Conservation (phyloP, 1,284 basidiomycete species). For the Puccinia triticina region DNA sequence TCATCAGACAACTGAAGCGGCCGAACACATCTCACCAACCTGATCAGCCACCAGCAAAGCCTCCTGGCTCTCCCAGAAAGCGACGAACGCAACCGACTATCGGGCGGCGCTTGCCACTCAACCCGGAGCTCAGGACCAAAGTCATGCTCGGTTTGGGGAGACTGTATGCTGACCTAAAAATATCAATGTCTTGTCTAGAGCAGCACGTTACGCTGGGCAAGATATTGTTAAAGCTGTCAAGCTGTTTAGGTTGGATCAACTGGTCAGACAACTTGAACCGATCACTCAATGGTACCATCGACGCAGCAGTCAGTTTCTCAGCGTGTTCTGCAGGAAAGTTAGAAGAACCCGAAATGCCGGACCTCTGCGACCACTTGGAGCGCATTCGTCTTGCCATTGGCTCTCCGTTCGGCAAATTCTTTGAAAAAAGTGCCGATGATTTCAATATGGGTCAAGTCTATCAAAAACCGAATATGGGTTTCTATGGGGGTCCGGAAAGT, state of each 20-base stretch:
- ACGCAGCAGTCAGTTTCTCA: not conserved
- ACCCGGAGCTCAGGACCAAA: constrained; percentile 27
- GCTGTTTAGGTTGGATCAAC: constrained; percentile 41
- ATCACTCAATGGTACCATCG: constrained; percentile 17
- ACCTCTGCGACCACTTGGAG: constrained; percentile 41
- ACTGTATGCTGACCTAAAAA: constrained; percentile 42
- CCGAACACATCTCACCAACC: not conserved
- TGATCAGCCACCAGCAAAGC: not conserved
- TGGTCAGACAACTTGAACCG: constrained; percentile 45
- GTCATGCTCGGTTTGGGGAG: constrained; percentile 42
- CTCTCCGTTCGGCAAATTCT: constrained; percentile 28
- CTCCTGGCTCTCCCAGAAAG: constrained; percentile 45
- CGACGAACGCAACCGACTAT: not conserved
- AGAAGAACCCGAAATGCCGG: constrained; percentile 45
- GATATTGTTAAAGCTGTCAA: constrained; percentile 32
- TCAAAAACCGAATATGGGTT: constrained; percentile 10
- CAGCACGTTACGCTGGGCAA: constrained; percentile 30
- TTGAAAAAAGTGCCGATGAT: constrained; percentile 12
- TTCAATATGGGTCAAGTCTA: not conserved
- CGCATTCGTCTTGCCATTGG: constrained; percentile 28
- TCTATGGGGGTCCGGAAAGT: constrained; percentile 39
- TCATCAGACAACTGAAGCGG: not conserved
- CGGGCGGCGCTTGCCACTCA: constrained; percentile 23
- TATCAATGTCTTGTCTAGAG: constrained; percentile 31
- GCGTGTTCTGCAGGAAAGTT: not conserved